Evolutionary conservation across 805 yeast species (phyloP).

Genomic region (Saturnispora halmiae): DNA sequence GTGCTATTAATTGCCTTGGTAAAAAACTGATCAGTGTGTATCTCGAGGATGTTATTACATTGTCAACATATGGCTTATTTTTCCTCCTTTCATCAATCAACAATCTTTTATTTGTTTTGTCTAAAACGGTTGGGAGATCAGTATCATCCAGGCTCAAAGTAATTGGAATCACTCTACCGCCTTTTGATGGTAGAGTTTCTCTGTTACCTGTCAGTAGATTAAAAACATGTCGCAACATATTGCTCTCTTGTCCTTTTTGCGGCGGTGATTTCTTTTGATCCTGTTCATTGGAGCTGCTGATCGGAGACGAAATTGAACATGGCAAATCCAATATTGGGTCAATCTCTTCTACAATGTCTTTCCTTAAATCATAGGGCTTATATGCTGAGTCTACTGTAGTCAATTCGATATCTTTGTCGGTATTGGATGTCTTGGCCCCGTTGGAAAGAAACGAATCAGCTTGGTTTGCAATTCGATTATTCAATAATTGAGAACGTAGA

Average conservation of each 20-base stretch:
- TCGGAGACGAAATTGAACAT: no score
- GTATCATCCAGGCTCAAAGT: constrained; percentile 34
- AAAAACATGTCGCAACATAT: not conserved
- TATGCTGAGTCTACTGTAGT: constrained; percentile 25
- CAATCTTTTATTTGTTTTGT: constrained; percentile 23
- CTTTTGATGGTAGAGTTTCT: constrained; percentile 43
- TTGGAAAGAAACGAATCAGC: constrained; percentile 15
- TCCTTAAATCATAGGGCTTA: constrained; percentile 19
- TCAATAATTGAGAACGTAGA: constrained; percentile 56
- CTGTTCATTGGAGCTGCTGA: no score
- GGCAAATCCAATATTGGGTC: no score
- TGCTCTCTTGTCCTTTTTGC: not conserved
- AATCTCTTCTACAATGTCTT: constrained; percentile 14
- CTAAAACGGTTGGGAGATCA: constrained; percentile 23
- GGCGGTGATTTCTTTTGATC: not conserved
- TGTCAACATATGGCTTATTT: constrained; percentile 49
- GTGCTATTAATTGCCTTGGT: constrained; percentile 84
- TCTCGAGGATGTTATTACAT: constrained; percentile 76
- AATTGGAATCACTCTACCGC: constrained; percentile 74
- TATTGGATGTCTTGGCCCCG: constrained; percentile 8
- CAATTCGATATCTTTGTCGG: constrained; percentile 28
- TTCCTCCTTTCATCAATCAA: constrained; percentile 59
- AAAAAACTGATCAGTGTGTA: constrained; percentile 73
- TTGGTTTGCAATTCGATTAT: constrained; percentile 29
- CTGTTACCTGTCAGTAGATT: constrained; percentile 35